These are phyloP conservation scores for Trichopus zeylanicus DNA, from an alignment of 116 monocot genomes.

Conservation along the genomic window DNA sequence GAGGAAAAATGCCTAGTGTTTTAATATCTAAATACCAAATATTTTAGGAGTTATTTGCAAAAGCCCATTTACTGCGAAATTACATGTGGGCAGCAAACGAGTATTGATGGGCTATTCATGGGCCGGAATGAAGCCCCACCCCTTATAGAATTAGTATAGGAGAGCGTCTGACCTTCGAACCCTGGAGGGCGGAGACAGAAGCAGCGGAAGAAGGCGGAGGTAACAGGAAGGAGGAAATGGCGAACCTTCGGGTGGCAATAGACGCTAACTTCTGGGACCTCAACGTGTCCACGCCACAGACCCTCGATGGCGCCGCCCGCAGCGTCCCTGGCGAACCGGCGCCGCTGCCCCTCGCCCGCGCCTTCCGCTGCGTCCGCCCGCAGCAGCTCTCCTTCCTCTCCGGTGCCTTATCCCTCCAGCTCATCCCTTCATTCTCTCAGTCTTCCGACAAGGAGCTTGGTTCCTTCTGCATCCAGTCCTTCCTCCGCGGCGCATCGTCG, in stretches of 20 bases:
- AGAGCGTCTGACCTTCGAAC: too few relatives aligned
- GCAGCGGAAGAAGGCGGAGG: background rate
- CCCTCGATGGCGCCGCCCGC: constrained; percentile 41
- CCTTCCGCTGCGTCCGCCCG: constrained; percentile 41
- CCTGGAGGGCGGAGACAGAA: background rate
- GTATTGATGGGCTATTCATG: too few relatives aligned
- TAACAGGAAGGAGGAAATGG: constrained; percentile 15
- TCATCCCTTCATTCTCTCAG: constrained; percentile 50
- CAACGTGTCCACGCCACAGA: constrained; percentile 32
- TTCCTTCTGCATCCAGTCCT: constrained; percentile 52
- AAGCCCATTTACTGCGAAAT: too few relatives aligned
- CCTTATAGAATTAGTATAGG: too few relatives aligned
- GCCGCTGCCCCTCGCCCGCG: constrained; percentile 37
- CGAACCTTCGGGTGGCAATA: constrained; percentile 59
- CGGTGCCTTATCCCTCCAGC: constrained; percentile 45
- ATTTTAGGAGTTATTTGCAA: too few relatives aligned
- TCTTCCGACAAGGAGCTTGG: constrained; percentile 35
- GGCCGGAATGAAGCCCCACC: too few relatives aligned
- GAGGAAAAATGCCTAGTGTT: too few relatives aligned
- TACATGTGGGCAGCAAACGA: too few relatives aligned
- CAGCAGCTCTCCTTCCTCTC: constrained; percentile 58
- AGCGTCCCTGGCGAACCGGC: constrained; percentile 50
- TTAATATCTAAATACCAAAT: too few relatives aligned
- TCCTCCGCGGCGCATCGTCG: constrained; percentile 27
- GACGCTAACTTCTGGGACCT: constrained; percentile 83